Base-by-base conservation (phyloP, 2,329 filamentous ascomycete genomes). In the Tolypocladium pustulatum region DNA sequence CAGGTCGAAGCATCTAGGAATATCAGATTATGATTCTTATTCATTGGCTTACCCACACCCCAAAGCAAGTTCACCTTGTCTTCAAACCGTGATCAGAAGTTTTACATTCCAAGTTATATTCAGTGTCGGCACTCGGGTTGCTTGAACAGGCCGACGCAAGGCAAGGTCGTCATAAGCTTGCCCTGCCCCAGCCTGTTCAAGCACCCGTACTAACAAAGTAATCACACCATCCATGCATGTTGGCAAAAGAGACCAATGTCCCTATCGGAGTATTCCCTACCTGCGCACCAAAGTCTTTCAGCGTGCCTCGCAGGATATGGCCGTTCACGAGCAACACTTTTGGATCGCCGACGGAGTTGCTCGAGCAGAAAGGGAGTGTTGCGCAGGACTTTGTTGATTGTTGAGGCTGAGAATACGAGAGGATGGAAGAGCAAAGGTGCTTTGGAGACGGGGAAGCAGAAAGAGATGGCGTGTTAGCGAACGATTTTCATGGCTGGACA, bases 191-290 rank as follows among this genome's bases (percentile, higher is more conserved):
- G 41, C 10, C 10, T 32, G 53, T 55, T 27, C 38, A 15, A 58
- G 57, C 22, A 56, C 32, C 25, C 52, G 57, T 10, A 52, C 61
- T 22, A 77, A 57, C 58, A 76, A 77, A 2, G 61, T 61, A 10
- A 71, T 66, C 1, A 70, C 70, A 60, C 79, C 76, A 58, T 78
- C 74, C 34, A 77, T 70, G 0, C 77, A 77, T 1, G 64, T 57
- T 0, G 75, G 75, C 20, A 71, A 68, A 59, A 79, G 73, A 52
- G 79, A 69, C 74, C 75, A 78, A 60, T 79, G 75, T 0, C 72
- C 74, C 77, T 76, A 25, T 67, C 61, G 1, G 65, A 61, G 61
- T 80, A 80, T 61, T 76, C 72, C 43, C 65, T 2, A 78, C 73
- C 34, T 67, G 55, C 12, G 73, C 68, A 0, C 75, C 76, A 40